phyloP scores from a whole-genome alignment of 805 yeast species.

The Grigorovia humatica region DNA sequence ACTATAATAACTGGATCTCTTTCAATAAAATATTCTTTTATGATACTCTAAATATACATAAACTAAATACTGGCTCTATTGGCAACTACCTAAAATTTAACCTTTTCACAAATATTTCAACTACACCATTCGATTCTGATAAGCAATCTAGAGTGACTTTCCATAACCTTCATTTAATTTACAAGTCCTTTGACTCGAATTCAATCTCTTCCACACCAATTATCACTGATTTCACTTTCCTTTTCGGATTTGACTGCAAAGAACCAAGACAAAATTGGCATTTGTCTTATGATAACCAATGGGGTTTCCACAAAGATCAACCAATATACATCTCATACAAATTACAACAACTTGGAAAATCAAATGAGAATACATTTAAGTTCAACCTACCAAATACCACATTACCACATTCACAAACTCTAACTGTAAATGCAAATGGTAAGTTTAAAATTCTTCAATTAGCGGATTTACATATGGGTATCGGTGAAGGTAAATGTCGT shows the following conservation, averaged over 20 bases:
- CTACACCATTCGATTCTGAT: not conserved
- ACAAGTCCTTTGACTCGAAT: not conserved
- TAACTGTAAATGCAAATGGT: conserved; percentile 25
- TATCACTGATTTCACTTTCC: conserved; percentile 47
- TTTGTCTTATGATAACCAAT: conserved; percentile 13
- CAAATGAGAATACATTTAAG: too few relatives aligned
- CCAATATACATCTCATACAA: conserved; percentile 10
- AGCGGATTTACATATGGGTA: conserved; percentile 86
- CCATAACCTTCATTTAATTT: not conserved
- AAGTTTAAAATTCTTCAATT: conserved; percentile 75
- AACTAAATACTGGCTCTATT: not conserved
- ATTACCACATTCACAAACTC: not conserved
- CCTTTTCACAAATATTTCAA: not conserved
- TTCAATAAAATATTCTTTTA: too few relatives aligned
- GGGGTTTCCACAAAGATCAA: not conserved
- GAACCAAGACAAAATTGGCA: conserved; percentile 75
- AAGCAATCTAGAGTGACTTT: too few relatives aligned
- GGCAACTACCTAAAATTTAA: too few relatives aligned
- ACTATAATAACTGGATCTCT: not conserved
- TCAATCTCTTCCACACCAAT: not conserved
- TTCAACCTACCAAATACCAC: not conserved
- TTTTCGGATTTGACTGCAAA: conserved; percentile 62
- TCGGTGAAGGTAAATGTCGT: conserved; percentile 70
- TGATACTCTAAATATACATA: not conserved
- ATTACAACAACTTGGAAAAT: not conserved